Base-by-base conservation (phyloP, 345 rosid species). In the Murraya koenigii region DNA sequence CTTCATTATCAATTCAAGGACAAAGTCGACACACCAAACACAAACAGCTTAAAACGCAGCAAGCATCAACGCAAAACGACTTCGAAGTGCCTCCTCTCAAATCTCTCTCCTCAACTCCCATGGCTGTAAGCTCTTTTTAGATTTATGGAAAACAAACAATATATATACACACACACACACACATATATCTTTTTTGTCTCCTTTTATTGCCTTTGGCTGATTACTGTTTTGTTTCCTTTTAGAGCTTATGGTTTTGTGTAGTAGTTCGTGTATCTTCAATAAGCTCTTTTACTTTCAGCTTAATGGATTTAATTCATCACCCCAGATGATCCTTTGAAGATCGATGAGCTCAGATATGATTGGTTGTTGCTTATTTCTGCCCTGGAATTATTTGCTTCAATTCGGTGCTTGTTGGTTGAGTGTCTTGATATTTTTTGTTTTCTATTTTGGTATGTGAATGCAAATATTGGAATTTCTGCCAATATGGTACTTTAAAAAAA, bases 71-170 rank as follows among this genome's bases (percentile, higher is more conserved):
- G 22, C 2, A 9, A 69, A 47, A 17, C 23, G 39, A 28, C 26
- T 30, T 70, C 26, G 20, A 38, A 38, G 22, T 25, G 8, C 32
- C 32, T n/a, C 74, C 28, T 9, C 60, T 62, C 28, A 30, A 41
- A 14, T 41, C 36, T 44, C 14, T 74, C n/a, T 62, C 60, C 19
- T 14, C 77, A 28, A 28, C 58, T 19, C 23, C 10, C 47, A 75
- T 75, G 77, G 77, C 77, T 63, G 77, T 75, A 75, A 20, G 77
- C n/a, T 63, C 32, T 44, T 35, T 52, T 4, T 52, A 22, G 1
- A 14, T 52, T 52, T 14, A 15, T 17, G 22, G 22, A 52, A 52
- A 17, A 44, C 49, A 44, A 44, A 44, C 49, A 44, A 44, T n/a
- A n/a, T n/a, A n/a, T n/a, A n/a, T n/a, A n/a, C n/a, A n/a, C n/a